Percentiles rank a stretch among this genome's conserved stretches.
Evolutionary conservation across 345 rosid genomes (phyloP).

Genomic region (Gossypioides kirkii): DNA sequence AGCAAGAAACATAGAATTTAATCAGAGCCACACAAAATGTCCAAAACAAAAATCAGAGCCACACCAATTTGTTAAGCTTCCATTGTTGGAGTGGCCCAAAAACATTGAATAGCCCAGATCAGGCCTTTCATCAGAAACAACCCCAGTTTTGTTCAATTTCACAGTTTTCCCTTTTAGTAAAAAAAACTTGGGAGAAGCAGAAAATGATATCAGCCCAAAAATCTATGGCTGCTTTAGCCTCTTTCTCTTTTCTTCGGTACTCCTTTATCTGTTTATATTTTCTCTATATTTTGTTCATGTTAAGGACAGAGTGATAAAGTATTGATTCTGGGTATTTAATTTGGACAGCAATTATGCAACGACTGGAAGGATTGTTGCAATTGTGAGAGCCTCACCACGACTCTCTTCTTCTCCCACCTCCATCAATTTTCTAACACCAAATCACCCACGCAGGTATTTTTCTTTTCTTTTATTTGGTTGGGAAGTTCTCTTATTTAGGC

Average conservation of each 20-base stretch:
- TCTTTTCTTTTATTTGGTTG: not conserved
- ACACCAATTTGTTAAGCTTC: not conserved
- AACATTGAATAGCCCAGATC: conserved; percentile 10
- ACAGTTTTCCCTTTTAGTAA: not conserved
- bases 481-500: not conserved
- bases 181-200: not conserved
- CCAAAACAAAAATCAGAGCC: conserved; percentile 1
- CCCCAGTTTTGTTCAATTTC: not conserved
- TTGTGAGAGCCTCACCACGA: not conserved
- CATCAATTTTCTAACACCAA: conserved; percentile 7
- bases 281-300: not conserved
- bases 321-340: conserved; percentile 16
- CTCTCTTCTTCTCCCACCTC: conserved; percentile 4
- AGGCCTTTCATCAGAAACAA: not conserved
- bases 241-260: conserved; percentile 53
- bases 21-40: not conserved
- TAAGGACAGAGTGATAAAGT: not conserved
- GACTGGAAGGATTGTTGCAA: conserved; percentile 1
- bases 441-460: not conserved
- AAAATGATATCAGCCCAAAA: conserved; percentile 13
- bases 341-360: conserved; percentile 31
- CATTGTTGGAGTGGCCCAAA: not conserved
- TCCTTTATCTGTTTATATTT: not conserved
- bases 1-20: not conserved
- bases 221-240: conserved; percentile 42